Conservation (phyloP, 2,329 filamentous ascomycete genomes). For the Venturia effusa region DNA sequence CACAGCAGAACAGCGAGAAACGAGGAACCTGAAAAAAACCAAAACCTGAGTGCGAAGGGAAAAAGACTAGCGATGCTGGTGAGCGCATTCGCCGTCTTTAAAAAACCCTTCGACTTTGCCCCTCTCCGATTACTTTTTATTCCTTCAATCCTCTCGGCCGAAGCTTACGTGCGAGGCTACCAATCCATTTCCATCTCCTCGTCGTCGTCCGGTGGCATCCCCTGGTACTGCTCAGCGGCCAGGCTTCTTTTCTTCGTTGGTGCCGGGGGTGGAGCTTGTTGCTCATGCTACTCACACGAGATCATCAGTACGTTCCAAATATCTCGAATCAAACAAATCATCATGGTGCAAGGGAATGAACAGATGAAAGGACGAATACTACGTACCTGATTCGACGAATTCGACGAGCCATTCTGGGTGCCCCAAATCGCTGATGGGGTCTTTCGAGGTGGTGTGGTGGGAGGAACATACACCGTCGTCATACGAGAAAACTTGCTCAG, state of each 20-base stretch:
- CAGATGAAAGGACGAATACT: no score
- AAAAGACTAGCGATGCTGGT: not conserved
- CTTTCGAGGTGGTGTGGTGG: not conserved
- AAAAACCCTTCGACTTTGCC: not conserved
- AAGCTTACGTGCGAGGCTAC: not conserved
- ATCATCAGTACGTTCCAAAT: no score
- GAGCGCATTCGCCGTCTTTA: no score
- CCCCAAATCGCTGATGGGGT: no score
- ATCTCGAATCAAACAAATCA: no score
- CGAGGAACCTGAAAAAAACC: no score
- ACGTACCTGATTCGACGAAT: no score
- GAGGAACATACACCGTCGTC: not conserved
- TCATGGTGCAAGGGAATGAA: no score
- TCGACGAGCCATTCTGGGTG: no score
- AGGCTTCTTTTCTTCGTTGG: not conserved
- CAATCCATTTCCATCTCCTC: not conserved
- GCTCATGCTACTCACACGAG: no score
- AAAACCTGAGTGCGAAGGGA: not conserved
- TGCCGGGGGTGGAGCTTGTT: not conserved
- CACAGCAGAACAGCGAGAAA: no score
- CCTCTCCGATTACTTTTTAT: not conserved
- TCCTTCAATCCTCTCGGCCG: not conserved
- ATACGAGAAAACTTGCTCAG: not conserved
- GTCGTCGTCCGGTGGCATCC: not conserved
- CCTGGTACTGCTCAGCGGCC: not conserved